Conservation (phyloP, 1,284 basidiomycete species). For the Golubevia sp. region DNA sequence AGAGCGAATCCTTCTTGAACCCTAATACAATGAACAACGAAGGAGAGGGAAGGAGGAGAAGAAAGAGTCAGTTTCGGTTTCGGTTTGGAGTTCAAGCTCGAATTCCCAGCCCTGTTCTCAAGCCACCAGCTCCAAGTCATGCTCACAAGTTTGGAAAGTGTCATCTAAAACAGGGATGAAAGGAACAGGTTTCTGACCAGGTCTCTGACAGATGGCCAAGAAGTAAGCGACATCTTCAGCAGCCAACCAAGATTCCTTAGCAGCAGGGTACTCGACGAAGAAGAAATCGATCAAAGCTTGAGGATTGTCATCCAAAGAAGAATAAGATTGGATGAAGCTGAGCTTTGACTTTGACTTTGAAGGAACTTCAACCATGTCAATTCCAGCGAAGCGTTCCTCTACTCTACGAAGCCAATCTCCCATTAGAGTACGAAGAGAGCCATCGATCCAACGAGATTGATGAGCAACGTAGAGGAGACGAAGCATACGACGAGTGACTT, state of each 20-base stretch:
- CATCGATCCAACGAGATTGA: constrained; percentile 90
- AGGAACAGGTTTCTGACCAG: constrained; percentile 95
- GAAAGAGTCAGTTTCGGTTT: too few relatives aligned
- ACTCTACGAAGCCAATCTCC: constrained; percentile 91
- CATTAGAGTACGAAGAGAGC: constrained; percentile 88
- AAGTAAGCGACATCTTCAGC: constrained; percentile 94
- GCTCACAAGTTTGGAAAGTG: too few relatives aligned
- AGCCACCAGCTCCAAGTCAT: too few relatives aligned
- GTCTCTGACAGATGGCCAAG: constrained; percentile 89
- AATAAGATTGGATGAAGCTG: constrained; percentile 73
- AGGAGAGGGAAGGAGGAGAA: too few relatives aligned
- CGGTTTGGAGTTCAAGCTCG: too few relatives aligned
- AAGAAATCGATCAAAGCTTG: constrained; percentile 77
- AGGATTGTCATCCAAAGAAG: constrained; percentile 78
- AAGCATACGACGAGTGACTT: constrained; percentile 87
- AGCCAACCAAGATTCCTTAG: constrained; percentile 83
- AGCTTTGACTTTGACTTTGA: constrained; percentile 14
- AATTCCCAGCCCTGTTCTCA: too few relatives aligned
- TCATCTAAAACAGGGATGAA: constrained; percentile 96
- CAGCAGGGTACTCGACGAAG: constrained; percentile 81
- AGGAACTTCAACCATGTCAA: constrained; percentile 24
- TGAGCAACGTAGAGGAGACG: constrained; percentile 90
- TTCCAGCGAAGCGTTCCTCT: constrained; percentile 77
- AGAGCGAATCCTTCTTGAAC: constrained; percentile 80
- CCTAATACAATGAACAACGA: constrained; percentile 3